Evolutionary conservation across 73 alveolate species (phyloP).

Genomic region (Paramecium biaurelia): DNA sequence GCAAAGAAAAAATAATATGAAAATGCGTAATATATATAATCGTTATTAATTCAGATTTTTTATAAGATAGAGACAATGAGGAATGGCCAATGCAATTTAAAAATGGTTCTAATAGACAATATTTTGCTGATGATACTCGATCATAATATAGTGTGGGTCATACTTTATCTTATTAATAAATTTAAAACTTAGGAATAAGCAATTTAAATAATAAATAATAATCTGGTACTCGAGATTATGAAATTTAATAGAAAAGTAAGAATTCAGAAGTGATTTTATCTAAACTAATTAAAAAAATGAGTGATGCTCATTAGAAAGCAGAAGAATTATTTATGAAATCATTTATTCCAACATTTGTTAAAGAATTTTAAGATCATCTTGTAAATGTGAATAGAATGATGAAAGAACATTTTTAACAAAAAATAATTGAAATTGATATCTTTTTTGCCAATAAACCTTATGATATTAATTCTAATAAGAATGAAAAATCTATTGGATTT

Average conservation of each 20-base stretch:
- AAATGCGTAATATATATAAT: not conserved
- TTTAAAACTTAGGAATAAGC: not conserved
- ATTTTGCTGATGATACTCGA: not conserved
- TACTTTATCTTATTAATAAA: not conserved
- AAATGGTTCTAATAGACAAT: not conserved
- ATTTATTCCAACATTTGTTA: not conserved
- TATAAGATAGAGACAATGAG: not conserved
- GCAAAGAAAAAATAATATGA: not conserved
- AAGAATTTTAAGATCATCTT: not conserved
- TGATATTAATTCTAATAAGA: not conserved
- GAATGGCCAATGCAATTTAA: not conserved
- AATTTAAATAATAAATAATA: not conserved
- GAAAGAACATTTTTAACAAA: not conserved
- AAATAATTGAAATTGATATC: not conserved
- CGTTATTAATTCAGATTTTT: not conserved
- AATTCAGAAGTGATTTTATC: not conserved
- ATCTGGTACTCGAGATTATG: not conserved
- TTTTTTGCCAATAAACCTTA: not conserved
- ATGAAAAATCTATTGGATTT: not conserved
- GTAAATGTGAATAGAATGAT: conserved; percentile 16
- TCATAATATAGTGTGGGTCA: not conserved
- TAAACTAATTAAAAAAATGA: not conserved
- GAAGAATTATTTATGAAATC: not conserved
- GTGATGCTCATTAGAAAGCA: not conserved
- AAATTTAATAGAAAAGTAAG: not conserved